Percentiles rank a stretch among this genome's conserved stretches.
Evolutionary conservation across 78 protist genomes (phyloP).

Genomic region (Tieghemostelium lacteum): DNA sequence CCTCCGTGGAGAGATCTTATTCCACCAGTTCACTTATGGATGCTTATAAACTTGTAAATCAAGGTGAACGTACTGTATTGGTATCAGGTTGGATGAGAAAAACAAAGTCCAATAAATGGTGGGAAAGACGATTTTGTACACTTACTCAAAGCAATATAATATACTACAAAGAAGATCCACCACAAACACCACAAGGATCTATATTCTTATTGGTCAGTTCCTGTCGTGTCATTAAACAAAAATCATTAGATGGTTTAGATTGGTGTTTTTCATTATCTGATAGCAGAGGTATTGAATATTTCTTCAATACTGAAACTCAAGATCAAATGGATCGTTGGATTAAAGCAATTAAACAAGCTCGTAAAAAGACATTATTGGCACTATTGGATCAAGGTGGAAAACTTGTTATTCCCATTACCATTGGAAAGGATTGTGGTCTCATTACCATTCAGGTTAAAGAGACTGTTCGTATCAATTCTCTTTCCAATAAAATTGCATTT

Average conservation of each 20-base stretch:
- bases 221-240: slow-evolving; percentile 66
- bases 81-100: slow-evolving; percentile 76
- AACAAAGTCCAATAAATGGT: slow-evolving; percentile 70
- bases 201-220: slow-evolving; percentile 58
- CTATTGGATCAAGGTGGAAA: slow-evolving; percentile 65
- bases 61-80: slow-evolving; percentile 25
- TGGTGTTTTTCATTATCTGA: slow-evolving; percentile 72
- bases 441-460: slow-evolving; percentile 49
- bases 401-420: slow-evolving; percentile 43
- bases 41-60: not conserved
- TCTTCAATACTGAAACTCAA: slow-evolving; percentile 67
- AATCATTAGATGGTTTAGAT: slow-evolving; percentile 53
- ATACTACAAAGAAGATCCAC: slow-evolving; percentile 79
- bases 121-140: slow-evolving; percentile 57
- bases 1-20: slow-evolving; percentile 29
- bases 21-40: not conserved
- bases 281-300: slow-evolving; percentile 63
- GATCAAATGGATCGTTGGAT: slow-evolving; percentile 83
- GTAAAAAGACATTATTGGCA: slow-evolving; percentile 44
- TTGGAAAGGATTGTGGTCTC: slow-evolving; percentile 69
- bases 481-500: slow-evolving; percentile 64
- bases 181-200: slow-evolving; percentile 57
- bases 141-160: slow-evolving; percentile 32
- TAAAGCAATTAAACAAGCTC: slow-evolving; percentile 31
- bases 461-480: slow-evolving; percentile 42